Conservation (phyloP, 768 basidiomycete species). For the Favolaschia claudopus region DNA sequence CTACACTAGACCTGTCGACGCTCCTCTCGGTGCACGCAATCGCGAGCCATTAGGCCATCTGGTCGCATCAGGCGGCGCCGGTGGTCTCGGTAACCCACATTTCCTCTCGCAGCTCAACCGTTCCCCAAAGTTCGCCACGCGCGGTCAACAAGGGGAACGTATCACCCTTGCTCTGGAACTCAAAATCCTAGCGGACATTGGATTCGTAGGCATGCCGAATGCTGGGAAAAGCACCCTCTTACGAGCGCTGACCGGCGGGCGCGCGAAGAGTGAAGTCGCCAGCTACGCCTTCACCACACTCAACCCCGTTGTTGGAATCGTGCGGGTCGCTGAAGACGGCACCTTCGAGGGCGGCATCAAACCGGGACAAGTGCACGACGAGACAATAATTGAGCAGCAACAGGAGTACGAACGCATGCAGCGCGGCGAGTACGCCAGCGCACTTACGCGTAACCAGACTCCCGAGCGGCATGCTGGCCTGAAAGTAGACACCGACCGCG, state of each 20-base stretch:
- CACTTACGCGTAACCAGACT: constrained; percentile 59
- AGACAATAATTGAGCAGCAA: constrained; percentile 65
- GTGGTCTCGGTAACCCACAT: constrained; percentile 90
- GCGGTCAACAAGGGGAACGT: constrained; percentile 77
- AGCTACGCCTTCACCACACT: constrained; percentile 95
- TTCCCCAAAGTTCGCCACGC: constrained; percentile 87
- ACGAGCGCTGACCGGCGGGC: constrained; percentile 85
- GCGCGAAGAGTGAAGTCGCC: constrained; percentile 86
- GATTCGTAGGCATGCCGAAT: constrained; percentile 95
- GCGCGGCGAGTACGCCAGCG: constrained; percentile 58
- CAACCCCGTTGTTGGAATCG: constrained; percentile 92
- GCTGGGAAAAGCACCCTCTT: constrained; percentile 93
- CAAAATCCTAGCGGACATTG: constrained; percentile 94
- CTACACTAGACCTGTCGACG: constrained; percentile 51
- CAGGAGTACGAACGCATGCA: constrained; percentile 54
- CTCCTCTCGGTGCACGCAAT: constrained; percentile 68
- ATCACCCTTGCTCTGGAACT: constrained; percentile 89
- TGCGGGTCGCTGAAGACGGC: constrained; percentile 83
- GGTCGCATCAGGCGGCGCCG: constrained; percentile 77
- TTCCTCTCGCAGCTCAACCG: constrained; percentile 74
- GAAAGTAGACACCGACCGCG: constrained; percentile 29
- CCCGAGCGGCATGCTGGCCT: constrained; percentile 17
- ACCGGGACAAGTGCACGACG: constrained; percentile 64
- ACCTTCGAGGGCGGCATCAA: constrained; percentile 70
- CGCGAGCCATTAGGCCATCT: constrained; percentile 66